Percentiles rank a stretch among this genome's conserved stretches.
These are phyloP conservation scores for Boletus subcaerulescens DNA, from an alignment of 768 basidiomycete genomes.

Conservation along the genomic window DNA sequence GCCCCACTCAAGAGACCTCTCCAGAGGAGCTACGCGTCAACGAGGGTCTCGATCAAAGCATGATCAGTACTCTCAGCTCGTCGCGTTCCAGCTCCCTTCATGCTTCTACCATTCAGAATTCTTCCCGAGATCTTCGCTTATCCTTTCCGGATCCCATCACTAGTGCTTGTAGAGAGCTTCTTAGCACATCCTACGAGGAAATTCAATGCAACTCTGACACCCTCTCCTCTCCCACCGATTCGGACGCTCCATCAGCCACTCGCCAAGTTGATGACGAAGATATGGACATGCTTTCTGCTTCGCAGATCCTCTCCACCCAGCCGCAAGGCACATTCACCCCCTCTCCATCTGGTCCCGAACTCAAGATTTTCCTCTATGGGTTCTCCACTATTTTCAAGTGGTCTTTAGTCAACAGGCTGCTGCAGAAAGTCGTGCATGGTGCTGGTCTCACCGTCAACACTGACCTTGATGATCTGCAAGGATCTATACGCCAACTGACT, in stretches of 20 bases:
- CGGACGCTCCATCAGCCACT: constrained; percentile 13
- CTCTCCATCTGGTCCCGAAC: constrained; percentile 36
- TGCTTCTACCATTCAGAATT: constrained; percentile 51
- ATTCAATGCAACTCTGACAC: constrained; percentile 40
- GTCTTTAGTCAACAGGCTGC: constrained; percentile 55
- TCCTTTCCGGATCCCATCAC: constrained; percentile 84
- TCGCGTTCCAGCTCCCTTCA: constrained; percentile 65
- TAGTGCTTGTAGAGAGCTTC: constrained; percentile 60
- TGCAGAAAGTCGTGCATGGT: constrained; percentile 51
- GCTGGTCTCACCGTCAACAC: constrained; percentile 29
- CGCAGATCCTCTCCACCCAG: constrained; percentile 26
- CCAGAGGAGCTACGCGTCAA: constrained; percentile 68
- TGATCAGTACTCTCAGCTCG: constrained; percentile 73
- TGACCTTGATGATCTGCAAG: constrained; percentile 21
- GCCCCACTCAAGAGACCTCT: constrained; percentile 33
- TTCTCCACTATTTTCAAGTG: constrained; percentile 55
- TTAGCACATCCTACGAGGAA: constrained; percentile 56
- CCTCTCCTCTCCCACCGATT: constrained; percentile 18
- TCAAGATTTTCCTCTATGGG: constrained; percentile 70
- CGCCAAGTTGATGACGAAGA: constrained; percentile 33
- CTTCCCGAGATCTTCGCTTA: constrained; percentile 71
- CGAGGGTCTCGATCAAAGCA: constrained; percentile 77
- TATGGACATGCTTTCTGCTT: constrained; percentile 19
- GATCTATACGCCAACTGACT: constrained; percentile 22
- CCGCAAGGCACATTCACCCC: constrained; percentile 27